Base-by-base conservation (phyloP, 2,329 filamentous ascomycete species). In the Pestalotiopsis sp. region DNA sequence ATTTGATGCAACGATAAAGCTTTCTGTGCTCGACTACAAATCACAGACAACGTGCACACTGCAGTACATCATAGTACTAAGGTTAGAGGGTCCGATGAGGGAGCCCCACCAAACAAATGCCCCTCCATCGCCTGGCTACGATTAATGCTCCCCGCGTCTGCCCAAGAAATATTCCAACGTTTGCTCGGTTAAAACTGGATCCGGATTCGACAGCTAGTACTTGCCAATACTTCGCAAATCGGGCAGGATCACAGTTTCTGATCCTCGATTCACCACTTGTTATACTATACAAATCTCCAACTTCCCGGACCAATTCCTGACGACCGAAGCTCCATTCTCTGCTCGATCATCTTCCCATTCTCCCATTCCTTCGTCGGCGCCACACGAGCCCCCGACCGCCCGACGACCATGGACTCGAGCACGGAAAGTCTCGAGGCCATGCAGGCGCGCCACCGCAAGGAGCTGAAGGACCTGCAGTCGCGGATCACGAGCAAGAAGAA, bases 401-500 rank as follows among this genome's bases (percentile, higher is more conserved):
- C 23, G 12, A 59, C 57, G 13, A 36, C 25, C 13, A 62, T 62
- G 59, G 59, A 62, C n/a, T 36, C 59, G 27, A 14, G n/a, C 14
- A 2, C 59, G 73, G 87, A 89, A 77, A 82, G 85, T 11, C 89
- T 96, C 81, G 95, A 98, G 70, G 90, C 93, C 71, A 83, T 96
- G 68, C 91, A 93, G 75, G 84, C 90, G 49, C 92, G 91, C 61
- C 96, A 99, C 79, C 91, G 93, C 75, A 96, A 93, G 80, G 95
- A 99, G 82, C 90, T 92, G 79, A 91, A 91, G 74, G 95, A 98
- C 70, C 86, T 99, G 31, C 93, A 97, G 79, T 88, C 90, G 64
- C 91, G 92, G 69, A 90, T 97, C 76, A 98, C 93, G 4, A 94
- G 92, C 82, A 98, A 98, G 87, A 99, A 98, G 86, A 98, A 98